Evolutionary conservation across 345 rosid genomes (phyloP).

Genomic region (Iberis pinnata): DNA sequence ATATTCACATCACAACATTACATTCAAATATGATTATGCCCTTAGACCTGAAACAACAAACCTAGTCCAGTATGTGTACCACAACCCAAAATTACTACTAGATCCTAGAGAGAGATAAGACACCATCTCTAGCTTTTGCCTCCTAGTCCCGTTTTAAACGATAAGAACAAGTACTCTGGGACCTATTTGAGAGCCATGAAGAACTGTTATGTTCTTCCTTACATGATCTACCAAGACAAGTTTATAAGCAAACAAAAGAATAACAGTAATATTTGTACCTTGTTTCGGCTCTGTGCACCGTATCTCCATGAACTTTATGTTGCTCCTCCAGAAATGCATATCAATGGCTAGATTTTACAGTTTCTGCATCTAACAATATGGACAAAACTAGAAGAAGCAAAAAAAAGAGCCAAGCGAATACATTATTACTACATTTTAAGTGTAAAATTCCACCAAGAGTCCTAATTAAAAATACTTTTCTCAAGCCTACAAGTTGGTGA

Average conservation of each 20-base stretch:
- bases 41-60: not conserved
- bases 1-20: no score
- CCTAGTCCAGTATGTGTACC: not conserved
- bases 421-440: not conserved
- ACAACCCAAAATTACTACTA: not conserved
- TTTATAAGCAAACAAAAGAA: not conserved
- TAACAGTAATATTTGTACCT: constrained; percentile 19
- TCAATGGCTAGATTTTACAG: constrained; percentile 7
- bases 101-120: not conserved
- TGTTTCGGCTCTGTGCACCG: constrained; percentile 13
- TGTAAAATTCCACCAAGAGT: constrained; percentile 5
- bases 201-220: not conserved
- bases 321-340: constrained; percentile 8
- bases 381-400: constrained; percentile 3
- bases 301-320: no score
- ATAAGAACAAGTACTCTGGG: no score
- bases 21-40: not conserved
- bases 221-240: not conserved
- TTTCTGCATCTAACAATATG: constrained; percentile 4
- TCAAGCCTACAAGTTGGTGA: constrained; percentile 14
- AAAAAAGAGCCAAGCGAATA: not conserved
- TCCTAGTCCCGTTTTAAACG: no score
- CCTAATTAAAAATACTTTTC: not conserved
- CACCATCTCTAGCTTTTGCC: not conserved
- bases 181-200: no score